Evolutionary conservation across 768 basidiomycete genomes (phyloP).

Genomic region (Candolleomyces eurysporus): DNA sequence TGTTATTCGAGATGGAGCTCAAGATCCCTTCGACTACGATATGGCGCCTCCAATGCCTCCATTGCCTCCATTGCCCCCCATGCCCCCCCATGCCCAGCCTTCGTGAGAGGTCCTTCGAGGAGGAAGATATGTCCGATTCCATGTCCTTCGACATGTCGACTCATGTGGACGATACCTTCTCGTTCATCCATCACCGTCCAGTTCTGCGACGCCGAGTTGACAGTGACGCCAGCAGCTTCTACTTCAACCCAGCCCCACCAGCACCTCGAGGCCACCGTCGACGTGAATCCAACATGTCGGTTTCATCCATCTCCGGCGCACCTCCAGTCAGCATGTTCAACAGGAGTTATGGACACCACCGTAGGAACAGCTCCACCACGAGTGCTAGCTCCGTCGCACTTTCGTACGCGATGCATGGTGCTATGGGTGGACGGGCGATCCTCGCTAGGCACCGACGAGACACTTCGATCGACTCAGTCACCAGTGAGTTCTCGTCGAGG

Average conservation of each 20-base stretch:
- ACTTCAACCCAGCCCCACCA: constrained; percentile 53
- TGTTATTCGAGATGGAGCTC: constrained; percentile 57
- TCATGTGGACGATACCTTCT: constrained; percentile 73
- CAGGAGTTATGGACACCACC: constrained; percentile 51
- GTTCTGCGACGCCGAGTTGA: constrained; percentile 53
- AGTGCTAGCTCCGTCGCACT: constrained; percentile 59
- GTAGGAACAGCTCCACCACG: constrained; percentile 56
- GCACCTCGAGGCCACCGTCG: constrained; percentile 62
- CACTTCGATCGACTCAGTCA: constrained; percentile 59
- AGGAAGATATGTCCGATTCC: background rate
- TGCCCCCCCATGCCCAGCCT: background rate
- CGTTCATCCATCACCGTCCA: constrained; percentile 45
- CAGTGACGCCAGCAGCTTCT: constrained; percentile 78
- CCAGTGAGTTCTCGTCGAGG: constrained; percentile 59
- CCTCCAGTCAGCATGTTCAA: constrained; percentile 77
- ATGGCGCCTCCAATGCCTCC: constrained; percentile 34
- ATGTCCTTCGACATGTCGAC: constrained; percentile 36
- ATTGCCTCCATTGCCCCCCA: background rate
- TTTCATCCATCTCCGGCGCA: constrained; percentile 39
- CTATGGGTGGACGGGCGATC: constrained; percentile 51
- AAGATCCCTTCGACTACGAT: constrained; percentile 76
- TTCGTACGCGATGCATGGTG: constrained; percentile 51
- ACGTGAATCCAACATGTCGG: constrained; percentile 61
- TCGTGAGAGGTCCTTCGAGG: constrained; percentile 2
- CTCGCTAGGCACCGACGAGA: constrained; percentile 62